Conservation (phyloP, 768 basidiomycete genomes). For the Lentinula raphanica region DNA sequence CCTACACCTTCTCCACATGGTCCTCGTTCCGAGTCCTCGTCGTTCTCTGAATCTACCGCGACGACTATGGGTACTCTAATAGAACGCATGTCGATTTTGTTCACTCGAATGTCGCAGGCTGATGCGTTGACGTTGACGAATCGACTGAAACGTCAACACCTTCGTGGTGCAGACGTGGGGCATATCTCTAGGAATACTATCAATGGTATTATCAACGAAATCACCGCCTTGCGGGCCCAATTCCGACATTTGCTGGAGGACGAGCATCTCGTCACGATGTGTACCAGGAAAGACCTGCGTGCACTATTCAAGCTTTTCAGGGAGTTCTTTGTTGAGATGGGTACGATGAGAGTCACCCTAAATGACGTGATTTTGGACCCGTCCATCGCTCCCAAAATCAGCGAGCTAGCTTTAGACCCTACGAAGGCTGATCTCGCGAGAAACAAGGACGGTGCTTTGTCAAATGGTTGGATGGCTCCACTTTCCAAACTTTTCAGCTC, state of each 20-base stretch:
- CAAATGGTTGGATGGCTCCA: conserved; percentile 75
- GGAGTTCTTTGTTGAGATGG: conserved; percentile 80
- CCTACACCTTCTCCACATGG: conserved; percentile 47
- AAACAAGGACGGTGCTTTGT: conserved; percentile 28
- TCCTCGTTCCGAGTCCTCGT: conserved; percentile 71
- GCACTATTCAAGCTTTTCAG: conserved; percentile 78
- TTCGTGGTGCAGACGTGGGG: conserved; percentile 78
- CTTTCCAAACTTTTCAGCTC: conserved; percentile 70
- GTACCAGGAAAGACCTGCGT: conserved; percentile 78
- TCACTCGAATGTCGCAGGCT: conserved; percentile 55
- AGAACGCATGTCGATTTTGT: conserved; percentile 57
- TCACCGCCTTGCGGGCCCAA: conserved; percentile 59
- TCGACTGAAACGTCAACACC: conserved; percentile 85
- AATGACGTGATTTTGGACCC: conserved; percentile 94
- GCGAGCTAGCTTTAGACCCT: conserved; percentile 65
- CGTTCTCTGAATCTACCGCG: conserved; percentile 50
- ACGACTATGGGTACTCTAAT: conserved; percentile 52
- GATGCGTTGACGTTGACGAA: conserved; percentile 86
- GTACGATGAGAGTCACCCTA: conserved; percentile 71
- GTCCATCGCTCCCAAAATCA: conserved; percentile 60
- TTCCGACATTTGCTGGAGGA: conserved; percentile 75
- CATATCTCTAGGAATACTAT: conserved; percentile 85
- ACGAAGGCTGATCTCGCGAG: conserved; percentile 41
- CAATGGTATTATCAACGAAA: conserved; percentile 66
- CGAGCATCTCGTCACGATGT: conserved; percentile 55